Evolutionary conservation across 305 asterid genomes (phyloP).

Genomic region (Stenogyne calaminthoides): DNA sequence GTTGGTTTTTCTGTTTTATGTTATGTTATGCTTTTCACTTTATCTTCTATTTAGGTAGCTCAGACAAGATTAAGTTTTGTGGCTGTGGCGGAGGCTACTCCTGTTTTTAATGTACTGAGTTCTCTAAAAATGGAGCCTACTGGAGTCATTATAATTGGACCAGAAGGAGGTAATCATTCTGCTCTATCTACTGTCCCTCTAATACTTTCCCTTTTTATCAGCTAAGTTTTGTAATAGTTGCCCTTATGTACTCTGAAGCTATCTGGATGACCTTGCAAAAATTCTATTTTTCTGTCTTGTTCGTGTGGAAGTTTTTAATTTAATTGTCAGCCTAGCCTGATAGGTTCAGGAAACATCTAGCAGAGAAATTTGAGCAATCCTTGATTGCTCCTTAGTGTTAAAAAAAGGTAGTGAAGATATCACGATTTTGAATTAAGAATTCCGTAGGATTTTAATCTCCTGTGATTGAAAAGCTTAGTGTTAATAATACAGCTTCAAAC

Average conservation of each 20-base stretch:
- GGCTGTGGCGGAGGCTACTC: conserved; percentile 84
- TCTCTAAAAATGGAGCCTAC: conserved; percentile 44
- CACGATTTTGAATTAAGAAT: background rate
- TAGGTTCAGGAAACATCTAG: background rate
- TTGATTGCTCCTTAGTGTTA: too few relatives aligned
- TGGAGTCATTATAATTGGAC: conserved; percentile 86
- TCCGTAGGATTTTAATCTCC: background rate
- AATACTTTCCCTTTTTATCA: background rate
- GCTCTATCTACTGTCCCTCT: conserved; percentile 7
- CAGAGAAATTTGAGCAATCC: background rate
- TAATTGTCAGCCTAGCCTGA: background rate
- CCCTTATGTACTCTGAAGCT: conserved; percentile 2
- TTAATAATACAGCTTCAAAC: background rate
- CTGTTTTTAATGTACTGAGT: conserved; percentile 59
- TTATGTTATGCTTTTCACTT: conserved; percentile 18
- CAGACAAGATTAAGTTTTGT: conserved; percentile 68
- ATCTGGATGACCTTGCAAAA: background rate
- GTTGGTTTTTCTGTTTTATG: background rate
- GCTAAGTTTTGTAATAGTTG: background rate
- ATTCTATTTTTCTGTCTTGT: background rate
- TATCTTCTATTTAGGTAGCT: conserved; percentile 49
- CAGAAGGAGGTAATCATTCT: conserved; percentile 77
- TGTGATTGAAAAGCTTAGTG: background rate
- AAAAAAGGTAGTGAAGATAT: background rate
- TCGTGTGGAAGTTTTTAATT: background rate